Evolutionary conservation across 2,329 filamentous ascomycete genomes (phyloP).

Genomic region (Talaromyces sp.): DNA sequence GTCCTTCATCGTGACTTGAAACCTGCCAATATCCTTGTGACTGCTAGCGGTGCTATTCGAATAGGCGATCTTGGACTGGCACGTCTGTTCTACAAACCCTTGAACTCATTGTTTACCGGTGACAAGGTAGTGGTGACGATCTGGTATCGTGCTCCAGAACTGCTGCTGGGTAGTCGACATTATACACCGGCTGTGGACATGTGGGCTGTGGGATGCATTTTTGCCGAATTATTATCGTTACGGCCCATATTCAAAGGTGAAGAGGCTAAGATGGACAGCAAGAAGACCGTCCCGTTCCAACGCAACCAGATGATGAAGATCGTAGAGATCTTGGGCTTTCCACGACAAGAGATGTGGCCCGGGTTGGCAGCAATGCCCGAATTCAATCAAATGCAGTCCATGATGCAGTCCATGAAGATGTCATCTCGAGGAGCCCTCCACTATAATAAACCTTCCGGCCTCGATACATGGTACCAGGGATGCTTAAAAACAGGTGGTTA

Average conservation of each 20-base stretch:
- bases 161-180: slow-evolving; percentile 87
- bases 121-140: slow-evolving; percentile 99
- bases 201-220: slow-evolving; percentile 97
- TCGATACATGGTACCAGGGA: slow-evolving; percentile 79
- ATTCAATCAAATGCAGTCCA: slow-evolving; percentile 65
- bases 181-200: slow-evolving; percentile 97
- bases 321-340: slow-evolving; percentile 90
- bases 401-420: slow-evolving; percentile 36
- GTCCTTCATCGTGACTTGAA: slow-evolving; percentile 95
- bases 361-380: slow-evolving; percentile 83
- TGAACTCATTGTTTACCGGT: slow-evolving; percentile 86
- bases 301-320: slow-evolving; percentile 99
- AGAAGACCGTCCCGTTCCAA: slow-evolving; percentile 96
- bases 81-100: slow-evolving; percentile 86
- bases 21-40: slow-evolving; percentile 98
- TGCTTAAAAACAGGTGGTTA: slow-evolving; percentile 62
- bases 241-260: slow-evolving; percentile 98
- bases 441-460: slow-evolving; percentile 54
- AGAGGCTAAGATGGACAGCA: slow-evolving; percentile 97
- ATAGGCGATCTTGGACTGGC: slow-evolving; percentile 94
- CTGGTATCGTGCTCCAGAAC: slow-evolving; percentile 95
- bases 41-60: slow-evolving; percentile 81
- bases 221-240: slow-evolving; percentile 85
- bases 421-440: slow-evolving; percentile 45
- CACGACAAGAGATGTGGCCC: slow-evolving; percentile 85